Evolutionary conservation across 352 stramenopile species (phyloP).

Genomic region (Pythium brassicae): DNA sequence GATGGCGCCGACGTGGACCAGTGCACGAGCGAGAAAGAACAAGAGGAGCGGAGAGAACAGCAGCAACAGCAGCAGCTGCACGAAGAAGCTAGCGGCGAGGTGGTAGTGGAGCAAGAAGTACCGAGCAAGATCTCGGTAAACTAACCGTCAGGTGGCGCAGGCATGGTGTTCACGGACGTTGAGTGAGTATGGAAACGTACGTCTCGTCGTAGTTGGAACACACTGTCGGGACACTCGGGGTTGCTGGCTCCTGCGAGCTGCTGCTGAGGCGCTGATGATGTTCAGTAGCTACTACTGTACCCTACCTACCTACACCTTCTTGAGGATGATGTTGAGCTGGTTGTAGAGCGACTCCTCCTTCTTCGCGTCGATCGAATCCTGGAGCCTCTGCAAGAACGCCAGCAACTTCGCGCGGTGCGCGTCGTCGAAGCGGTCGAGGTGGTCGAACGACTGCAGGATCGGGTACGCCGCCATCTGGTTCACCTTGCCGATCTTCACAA

Average conservation of each 20-base stretch:
- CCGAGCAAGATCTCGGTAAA: neutral
- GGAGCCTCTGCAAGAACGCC: conserved; percentile 56
- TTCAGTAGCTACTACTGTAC: no score
- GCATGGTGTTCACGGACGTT: neutral
- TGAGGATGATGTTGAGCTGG: conserved; percentile 82
- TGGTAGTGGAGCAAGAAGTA: neutral
- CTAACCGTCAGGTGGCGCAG: no score
- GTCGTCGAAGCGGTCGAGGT: conserved; percentile 67
- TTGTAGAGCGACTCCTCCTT: conserved; percentile 66
- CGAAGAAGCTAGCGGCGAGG: neutral
- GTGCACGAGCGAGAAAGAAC: no score
- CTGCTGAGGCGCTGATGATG: no score
- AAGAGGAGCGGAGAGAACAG: neutral
- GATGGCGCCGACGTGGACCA: no score
- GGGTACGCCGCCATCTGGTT: conserved; percentile 85
- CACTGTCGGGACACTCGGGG: no score
- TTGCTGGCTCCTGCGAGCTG: no score
- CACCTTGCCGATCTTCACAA: conserved; percentile 77
- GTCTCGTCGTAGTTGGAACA: no score
- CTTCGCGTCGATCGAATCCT: conserved; percentile 50
- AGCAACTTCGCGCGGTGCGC: conserved; percentile 52
- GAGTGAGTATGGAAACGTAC: neutral
- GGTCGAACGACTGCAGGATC: conserved; percentile 76
- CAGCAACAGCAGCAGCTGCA: conserved; percentile 9
- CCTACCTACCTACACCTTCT: conserved; percentile 74